These are phyloP conservation scores for Phytophthora sansomeana DNA, from an alignment of 352 stramenopile genomes.

Conservation along the genomic window DNA sequence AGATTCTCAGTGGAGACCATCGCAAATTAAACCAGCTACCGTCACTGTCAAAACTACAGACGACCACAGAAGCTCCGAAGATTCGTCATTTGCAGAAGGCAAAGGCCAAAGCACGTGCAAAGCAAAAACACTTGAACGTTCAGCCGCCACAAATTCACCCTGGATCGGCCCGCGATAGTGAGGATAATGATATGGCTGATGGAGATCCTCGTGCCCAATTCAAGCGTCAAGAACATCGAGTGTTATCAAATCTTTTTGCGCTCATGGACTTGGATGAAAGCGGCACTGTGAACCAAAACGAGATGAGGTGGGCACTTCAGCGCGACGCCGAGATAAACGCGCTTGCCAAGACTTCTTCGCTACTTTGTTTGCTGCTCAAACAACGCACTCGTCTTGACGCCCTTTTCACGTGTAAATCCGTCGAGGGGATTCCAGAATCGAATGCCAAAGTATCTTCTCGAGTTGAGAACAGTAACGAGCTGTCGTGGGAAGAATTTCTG, in stretches of 20 bases:
- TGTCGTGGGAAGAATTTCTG: constrained; percentile 67
- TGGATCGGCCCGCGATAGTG: constrained; percentile 17
- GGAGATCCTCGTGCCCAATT: constrained; percentile 35
- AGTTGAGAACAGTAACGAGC: constrained; percentile 32
- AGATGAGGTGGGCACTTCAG: constrained; percentile 74
- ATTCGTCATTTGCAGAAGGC: constrained; percentile 25
- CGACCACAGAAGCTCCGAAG: constrained; percentile 11
- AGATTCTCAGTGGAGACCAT: constrained; percentile 60
- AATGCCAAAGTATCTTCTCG: neutral
- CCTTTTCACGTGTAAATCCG: constrained; percentile 32
- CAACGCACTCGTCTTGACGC: constrained; percentile 47
- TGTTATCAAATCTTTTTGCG: constrained; percentile 57
- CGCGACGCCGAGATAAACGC: constrained; percentile 63
- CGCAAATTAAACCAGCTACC: constrained; percentile 60
- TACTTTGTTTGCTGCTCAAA: constrained; percentile 65
- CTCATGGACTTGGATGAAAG: constrained; percentile 75
- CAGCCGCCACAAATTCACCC: neutral
- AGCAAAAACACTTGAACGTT: constrained; percentile 4
- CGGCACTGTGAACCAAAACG: constrained; percentile 66
- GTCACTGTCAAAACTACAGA: constrained; percentile 38
- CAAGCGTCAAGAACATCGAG: constrained; percentile 38
- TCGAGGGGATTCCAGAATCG: neutral
- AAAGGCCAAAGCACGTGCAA: constrained; percentile 25
- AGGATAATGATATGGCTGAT: constrained; percentile 16
- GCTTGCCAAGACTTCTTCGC: constrained; percentile 51